These are phyloP conservation scores for Nemophila menziesii DNA, from an alignment of 257 asterid genomes.

Conservation along the genomic window DNA sequence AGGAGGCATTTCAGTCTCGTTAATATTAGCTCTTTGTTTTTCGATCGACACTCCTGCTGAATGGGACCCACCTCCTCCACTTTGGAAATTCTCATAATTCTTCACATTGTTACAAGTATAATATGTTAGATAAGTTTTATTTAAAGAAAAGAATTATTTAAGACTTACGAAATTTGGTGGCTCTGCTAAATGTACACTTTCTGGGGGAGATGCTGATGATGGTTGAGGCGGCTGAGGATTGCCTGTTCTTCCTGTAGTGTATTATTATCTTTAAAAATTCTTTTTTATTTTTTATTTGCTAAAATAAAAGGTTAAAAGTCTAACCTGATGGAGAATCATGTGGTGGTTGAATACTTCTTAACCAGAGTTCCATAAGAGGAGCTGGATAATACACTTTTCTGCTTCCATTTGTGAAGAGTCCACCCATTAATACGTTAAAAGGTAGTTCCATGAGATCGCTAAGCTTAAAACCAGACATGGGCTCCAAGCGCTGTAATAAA, in stretches of 20 bases:
- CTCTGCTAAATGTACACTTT: slow-evolving; percentile 28
- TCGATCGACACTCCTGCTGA: slow-evolving; percentile 37
- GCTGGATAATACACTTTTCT: slow-evolving; percentile 49
- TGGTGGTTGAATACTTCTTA: slow-evolving; percentile 45
- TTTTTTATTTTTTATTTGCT: no score
- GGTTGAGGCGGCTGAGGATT: slow-evolving; percentile 48
- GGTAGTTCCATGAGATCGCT: slow-evolving; percentile 58
- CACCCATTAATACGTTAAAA: slow-evolving; percentile 48
- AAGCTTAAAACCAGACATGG: slow-evolving; percentile 40
- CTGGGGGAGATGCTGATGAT: slow-evolving; percentile 55
- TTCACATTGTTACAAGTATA: slow-evolving; percentile 29
- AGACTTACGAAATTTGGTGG: slow-evolving; percentile 42
- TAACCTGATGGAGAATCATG: slow-evolving; percentile 78
- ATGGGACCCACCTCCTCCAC: slow-evolving; percentile 32
- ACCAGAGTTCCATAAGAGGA: slow-evolving; percentile 55
- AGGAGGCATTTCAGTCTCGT: slow-evolving; percentile 22
- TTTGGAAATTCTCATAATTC: slow-evolving; percentile 47
- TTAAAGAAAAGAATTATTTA: slow-evolving; percentile 1
- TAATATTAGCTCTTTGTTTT: slow-evolving; percentile 36
- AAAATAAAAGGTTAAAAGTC: slow-evolving; percentile 14
- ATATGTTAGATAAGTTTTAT: slow-evolving; percentile 21
- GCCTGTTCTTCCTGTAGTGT: slow-evolving; percentile 42
- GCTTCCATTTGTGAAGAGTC: slow-evolving; percentile 25
- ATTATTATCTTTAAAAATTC: slow-evolving; percentile 4
- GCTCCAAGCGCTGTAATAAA: slow-evolving; percentile 34